Base-by-base conservation (phyloP, 257 asterid species). In the Mitragyna speciosa region DNA sequence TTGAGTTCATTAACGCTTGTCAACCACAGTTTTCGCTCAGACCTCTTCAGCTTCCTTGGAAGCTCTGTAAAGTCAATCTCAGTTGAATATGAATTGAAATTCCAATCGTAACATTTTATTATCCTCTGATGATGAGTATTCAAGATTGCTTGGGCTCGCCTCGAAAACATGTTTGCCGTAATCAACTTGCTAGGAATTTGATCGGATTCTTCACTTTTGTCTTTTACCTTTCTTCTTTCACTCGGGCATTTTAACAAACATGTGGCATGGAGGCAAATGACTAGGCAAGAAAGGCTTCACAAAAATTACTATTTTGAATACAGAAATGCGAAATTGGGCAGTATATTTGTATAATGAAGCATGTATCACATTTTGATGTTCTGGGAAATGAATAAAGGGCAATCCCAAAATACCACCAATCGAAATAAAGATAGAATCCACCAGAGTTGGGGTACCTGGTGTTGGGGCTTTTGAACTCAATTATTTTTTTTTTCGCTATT, bases 11-110 rank as follows among this genome's bases (percentile, higher is more conserved):
- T 90, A 54, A 91, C 76, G 72, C 47, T 78, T 14, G 94, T 93
- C 69, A 87, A 92, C 97, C 90, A 88, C 7, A 95, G 92, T 76
- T 93, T 91, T 70, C 85, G 77, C 87, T 89, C 94, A 7, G 82
- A 88, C 83, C 70, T 86, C 81, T 82, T 85, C 51, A 87, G 90
- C 77, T 88, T 87, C 79, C 82, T 79, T 3, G 92, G 93, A 28
- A 83, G 78, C 79, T 76, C 88, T 28, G 28, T 76, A 22, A 51
- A 67, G 59, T 69, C 79, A 6, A 84, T 56, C 14, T 52, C 78
- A 30, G 86, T 74, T 51, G 94, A 84, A 76, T 79, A 82, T 3
- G 15, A 11, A 4, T 11, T 54, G 52, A 74, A 52, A 12, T 14
- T 20, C 61, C 61, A n/a, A 11, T 14, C 15, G 39, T 31, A 66